Evolutionary conservation across 2,329 filamentous ascomycete genomes (phyloP), one percentile per base, ranked within the genome.

Genomic region (Celoporthe dispersa): DNA sequence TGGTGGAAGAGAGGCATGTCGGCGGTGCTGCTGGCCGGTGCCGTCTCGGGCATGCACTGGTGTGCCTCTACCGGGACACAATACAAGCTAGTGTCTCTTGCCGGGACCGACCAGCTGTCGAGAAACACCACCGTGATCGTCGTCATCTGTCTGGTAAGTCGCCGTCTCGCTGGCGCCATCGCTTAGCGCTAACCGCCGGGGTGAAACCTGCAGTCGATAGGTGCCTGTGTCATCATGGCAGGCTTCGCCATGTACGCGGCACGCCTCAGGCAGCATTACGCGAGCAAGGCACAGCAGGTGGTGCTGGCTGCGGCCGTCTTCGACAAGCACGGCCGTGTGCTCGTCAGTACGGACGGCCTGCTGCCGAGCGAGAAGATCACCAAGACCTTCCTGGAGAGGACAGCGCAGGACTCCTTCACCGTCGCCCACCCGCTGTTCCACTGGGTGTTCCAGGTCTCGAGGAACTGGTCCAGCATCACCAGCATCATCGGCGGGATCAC

Each of bases 41-140:
- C 91, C 55, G 92, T 96, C 2, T 94, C 91, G 12, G 92, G 92
- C 0, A 96, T 97, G 93, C 93, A 97, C 80, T 97, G 93, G 91
- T 91, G 91, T 68, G 93, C 91, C 41, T 86, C 91, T 3, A 85
- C 88, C 14, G 92, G 92, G 22, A 96, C 92, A 3, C 78, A 80
- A 11, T 96, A 94, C 78, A 84, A 84, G 59, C 79, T 93, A 66
- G 79, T 85, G 73, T 77, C 83, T 60, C 78, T 85, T 66, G 81
- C 83, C 64, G 73, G 81, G 41, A 78, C 76, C 57, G 81, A 81
- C 63, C 78, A 83, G 63, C 78, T 87, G 37, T 86, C 88, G 11
- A 84, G 90, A 64, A 89, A 89, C 67, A 86, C 87, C 6, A 93
- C 91, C 31, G 86, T 94, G 16, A 90, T 94, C 67, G 87, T 95